These are phyloP conservation scores for Tolypocladium amazonense DNA, from an alignment of 2,329 filamentous ascomycete species.

Conservation along the genomic window DNA sequence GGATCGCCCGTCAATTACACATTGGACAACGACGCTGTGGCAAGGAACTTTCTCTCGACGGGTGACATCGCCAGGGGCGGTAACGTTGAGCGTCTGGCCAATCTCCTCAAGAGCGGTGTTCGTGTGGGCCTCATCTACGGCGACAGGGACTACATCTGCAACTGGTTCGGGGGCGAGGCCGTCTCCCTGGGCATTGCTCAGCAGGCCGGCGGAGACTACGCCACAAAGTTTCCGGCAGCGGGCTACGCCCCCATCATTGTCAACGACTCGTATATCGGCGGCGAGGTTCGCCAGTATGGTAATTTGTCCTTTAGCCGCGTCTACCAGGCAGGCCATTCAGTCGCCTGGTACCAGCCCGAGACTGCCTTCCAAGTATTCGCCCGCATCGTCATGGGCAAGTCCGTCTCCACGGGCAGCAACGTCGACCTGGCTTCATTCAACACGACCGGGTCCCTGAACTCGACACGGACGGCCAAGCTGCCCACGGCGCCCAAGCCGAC, in stretches of 20 bases:
- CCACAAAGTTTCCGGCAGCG: constrained; percentile 46
- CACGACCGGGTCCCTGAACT: constrained; percentile 45
- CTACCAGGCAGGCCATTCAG: constrained; percentile 55
- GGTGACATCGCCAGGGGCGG: constrained; percentile 55
- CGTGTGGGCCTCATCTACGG: constrained; percentile 64
- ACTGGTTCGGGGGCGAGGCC: constrained; percentile 65
- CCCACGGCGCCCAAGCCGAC: constrained; percentile 37
- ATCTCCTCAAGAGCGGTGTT: constrained; percentile 50
- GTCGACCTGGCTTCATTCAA: constrained; percentile 41
- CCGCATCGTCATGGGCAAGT: constrained; percentile 44
- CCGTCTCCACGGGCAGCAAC: constrained; percentile 42
- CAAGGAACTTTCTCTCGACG: constrained; percentile 33
- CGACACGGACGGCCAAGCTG: constrained; percentile 43
- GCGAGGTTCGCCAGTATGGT: constrained; percentile 64
- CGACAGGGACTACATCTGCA: constrained; percentile 53
- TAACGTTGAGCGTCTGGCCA: constrained; percentile 47
- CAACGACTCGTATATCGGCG: constrained; percentile 57
- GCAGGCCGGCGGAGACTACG: constrained; percentile 34
- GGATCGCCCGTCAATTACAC: constrained; percentile 54
- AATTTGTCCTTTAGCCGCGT: constrained; percentile 61
- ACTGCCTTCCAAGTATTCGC: constrained; percentile 50
- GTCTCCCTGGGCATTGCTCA: constrained; percentile 53
- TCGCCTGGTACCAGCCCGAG: constrained; percentile 50
- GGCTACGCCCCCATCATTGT: constrained; percentile 65
- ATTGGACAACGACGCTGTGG: constrained; percentile 34